Evolutionary conservation across 1,139 yeast species (phyloP).

Genomic region (Trichomonascaceae sp.): DNA sequence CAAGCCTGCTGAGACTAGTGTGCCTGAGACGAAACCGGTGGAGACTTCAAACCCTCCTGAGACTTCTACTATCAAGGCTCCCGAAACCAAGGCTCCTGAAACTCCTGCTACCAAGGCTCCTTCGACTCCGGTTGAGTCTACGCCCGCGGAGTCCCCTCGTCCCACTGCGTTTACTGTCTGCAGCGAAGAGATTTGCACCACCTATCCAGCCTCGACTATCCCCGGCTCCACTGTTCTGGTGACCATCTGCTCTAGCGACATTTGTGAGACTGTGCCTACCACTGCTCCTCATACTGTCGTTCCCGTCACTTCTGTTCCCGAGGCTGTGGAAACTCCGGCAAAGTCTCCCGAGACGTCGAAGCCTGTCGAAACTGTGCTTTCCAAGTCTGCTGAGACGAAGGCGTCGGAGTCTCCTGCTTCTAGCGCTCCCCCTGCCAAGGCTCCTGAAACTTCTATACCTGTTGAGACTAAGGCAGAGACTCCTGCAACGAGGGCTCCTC

Average conservation of each 20-base stretch:
- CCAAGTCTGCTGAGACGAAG: not conserved
- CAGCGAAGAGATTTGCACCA: slow-evolving; percentile 2
- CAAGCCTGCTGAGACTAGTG: not conserved
- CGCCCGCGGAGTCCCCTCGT: not conserved
- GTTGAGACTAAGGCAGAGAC: too few relatives aligned
- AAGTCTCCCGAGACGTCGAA: not conserved
- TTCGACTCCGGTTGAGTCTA: not conserved
- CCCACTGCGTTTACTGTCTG: not conserved
- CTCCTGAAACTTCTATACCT: too few relatives aligned
- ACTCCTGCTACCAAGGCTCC: slow-evolving; percentile 1
- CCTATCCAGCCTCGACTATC: not conserved
- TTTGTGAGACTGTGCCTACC: not conserved
- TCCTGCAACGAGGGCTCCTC: too few relatives aligned
- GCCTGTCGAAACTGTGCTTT: not conserved
- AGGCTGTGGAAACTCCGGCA: too few relatives aligned
- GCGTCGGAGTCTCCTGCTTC: not conserved
- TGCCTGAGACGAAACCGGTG: not conserved
- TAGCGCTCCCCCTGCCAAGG: too few relatives aligned
- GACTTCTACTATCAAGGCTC: not conserved
- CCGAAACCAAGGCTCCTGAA: not conserved
- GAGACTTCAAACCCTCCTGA: not conserved
- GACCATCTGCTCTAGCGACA: not conserved
- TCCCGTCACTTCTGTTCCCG: not conserved
- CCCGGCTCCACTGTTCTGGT: not conserved
- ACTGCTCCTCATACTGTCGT: not conserved